A percentile compares a stretch with the other conserved stretches of the same genome.
phyloP scores from a whole-genome alignment of 257 asterid species.

The Solanum acaule region DNA sequence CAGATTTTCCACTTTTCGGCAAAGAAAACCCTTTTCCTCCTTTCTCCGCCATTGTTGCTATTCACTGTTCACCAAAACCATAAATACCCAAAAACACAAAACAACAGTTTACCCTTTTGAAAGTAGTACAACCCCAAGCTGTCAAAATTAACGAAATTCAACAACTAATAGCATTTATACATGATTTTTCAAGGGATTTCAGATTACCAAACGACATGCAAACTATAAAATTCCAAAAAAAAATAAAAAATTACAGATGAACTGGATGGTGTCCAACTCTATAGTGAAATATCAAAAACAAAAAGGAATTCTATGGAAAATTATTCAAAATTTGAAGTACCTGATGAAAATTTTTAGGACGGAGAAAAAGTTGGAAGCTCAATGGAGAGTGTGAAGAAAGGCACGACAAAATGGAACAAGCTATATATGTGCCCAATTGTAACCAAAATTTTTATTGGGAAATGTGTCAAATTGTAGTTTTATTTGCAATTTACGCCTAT shows the following conservation, averaged over 20 bases:
- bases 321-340: not conserved
- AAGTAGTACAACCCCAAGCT: not conserved
- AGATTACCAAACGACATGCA: not conserved
- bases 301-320: not conserved
- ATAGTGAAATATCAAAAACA: not conserved
- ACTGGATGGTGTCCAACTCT: not conserved
- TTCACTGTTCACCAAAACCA: not conserved
- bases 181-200: not conserved
- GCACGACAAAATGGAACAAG: not conserved
- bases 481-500: not conserved
- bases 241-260: not conserved
- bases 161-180: not conserved
- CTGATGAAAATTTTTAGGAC: not conserved
- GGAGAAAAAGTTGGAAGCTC: not conserved
- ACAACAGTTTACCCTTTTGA: not conserved
- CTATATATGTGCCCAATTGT: not conserved
- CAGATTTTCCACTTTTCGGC: slow-evolving; percentile 17
- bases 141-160: not conserved
- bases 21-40: slow-evolving; percentile 27
- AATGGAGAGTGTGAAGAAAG: not conserved
- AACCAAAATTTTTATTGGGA: not conserved
- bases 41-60: slow-evolving; percentile 19
- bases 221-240: not conserved
- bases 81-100: not conserved
- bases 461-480: not conserved